Conservation (phyloP, 2,329 filamentous ascomycete species). For the Colletotrichum viniferum region DNA sequence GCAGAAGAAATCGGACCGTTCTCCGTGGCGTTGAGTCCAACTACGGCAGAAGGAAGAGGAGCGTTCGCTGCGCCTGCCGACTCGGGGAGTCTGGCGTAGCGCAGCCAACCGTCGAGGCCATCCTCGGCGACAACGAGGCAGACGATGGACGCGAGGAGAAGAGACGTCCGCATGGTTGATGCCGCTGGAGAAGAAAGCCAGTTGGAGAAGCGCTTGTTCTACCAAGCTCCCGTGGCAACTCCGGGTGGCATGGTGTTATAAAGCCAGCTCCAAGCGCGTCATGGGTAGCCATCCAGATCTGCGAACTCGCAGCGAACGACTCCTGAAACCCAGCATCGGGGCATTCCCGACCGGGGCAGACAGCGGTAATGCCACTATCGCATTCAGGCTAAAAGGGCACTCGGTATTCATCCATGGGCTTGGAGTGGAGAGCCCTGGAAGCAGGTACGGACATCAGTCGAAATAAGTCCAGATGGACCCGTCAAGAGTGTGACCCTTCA, state of each 20-base stretch:
- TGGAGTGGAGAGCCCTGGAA: neutral
- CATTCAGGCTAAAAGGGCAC: constrained; percentile 18
- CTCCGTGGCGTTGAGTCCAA: constrained; percentile 57
- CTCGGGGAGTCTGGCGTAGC: constrained; percentile 59
- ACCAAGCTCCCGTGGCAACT: neutral
- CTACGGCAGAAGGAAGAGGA: constrained; percentile 55
- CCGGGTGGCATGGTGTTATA: neutral
- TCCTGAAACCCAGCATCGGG: neutral
- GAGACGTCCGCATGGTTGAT: constrained; percentile 29
- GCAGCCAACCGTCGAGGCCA: constrained; percentile 66
- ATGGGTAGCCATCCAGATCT: neutral
- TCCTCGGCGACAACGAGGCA: constrained; percentile 57
- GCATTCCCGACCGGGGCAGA: neutral
- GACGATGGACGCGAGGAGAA: constrained; percentile 32
- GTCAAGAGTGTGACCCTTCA: constrained; percentile 4
- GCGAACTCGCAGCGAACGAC: neutral
- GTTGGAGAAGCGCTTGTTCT: constrained; percentile 6
- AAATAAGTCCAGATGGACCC: neutral
- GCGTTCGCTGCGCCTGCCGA: constrained; percentile 35
- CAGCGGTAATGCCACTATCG: neutral
- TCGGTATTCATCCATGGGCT: constrained; percentile 12
- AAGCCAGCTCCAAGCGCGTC: neutral
- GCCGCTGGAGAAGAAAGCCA: neutral
- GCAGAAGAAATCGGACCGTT: constrained; percentile 64
- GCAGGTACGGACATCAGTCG: neutral